phyloP scores from a whole-genome alignment of 2,329 filamentous ascomycete genomes.

The Uncinocarpus reesii region DNA sequence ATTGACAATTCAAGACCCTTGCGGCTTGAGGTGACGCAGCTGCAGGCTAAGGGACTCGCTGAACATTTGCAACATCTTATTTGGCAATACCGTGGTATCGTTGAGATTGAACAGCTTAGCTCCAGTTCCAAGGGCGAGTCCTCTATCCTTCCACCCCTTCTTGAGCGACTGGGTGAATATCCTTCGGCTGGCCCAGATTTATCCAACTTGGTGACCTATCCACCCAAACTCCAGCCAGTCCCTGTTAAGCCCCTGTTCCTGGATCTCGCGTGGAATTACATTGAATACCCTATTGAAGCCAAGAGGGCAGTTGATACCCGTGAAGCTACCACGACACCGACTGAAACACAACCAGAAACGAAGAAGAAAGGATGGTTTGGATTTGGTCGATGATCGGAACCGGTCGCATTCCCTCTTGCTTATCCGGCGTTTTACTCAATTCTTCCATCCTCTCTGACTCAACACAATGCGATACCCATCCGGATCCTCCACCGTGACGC shows the following conservation, averaged over 20 bases:
- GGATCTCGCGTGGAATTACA: conserved; percentile 96
- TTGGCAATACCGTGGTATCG: conserved; percentile 72
- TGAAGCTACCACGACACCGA: conserved; percentile 20
- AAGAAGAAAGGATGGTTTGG: conserved; percentile 73
- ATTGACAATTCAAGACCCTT: conserved; percentile 43
- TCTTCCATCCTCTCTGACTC: conserved; percentile 10
- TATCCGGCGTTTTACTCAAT: conserved; percentile 2
- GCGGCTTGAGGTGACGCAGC: conserved; percentile 56
- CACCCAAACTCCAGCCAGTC: conserved; percentile 69
- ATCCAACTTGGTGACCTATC: conserved; percentile 72
- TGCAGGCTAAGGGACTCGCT: conserved; percentile 50
- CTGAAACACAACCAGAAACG: conserved; percentile 41
- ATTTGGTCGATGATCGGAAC: conserved; percentile 44
- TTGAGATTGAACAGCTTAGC: conserved; percentile 62
- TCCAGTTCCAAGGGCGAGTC: conserved; percentile 39
- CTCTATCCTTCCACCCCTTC: conserved; percentile 48
- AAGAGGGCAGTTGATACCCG: conserved; percentile 19
- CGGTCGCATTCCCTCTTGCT: background rate
- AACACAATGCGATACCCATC: conserved; percentile 41
- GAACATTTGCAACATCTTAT: conserved; percentile 59
- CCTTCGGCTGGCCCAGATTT: conserved; percentile 62
- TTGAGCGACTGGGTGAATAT: conserved; percentile 67
- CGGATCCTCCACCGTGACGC: conserved; percentile 38
- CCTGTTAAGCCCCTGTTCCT: conserved; percentile 93
- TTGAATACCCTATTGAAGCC: conserved; percentile 67